Evolutionary conservation across 1,284 basidiomycete species (phyloP).

Genomic region (Xerocomus amazonicus): DNA sequence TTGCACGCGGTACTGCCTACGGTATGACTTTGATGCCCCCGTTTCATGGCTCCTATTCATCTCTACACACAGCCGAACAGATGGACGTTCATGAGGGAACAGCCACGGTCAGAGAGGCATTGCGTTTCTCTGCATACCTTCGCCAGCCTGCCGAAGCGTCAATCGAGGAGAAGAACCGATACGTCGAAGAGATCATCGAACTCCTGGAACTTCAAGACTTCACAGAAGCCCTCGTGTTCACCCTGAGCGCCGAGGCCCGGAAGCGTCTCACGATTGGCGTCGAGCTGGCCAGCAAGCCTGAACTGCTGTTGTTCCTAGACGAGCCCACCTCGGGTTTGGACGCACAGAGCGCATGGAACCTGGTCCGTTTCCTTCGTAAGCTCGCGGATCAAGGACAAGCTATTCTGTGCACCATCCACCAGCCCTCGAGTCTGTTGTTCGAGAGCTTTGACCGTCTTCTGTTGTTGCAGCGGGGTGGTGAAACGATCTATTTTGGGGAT

Average conservation of each 20-base stretch:
- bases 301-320: conserved; percentile 75
- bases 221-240: conserved; percentile 60
- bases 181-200: conserved; percentile 75
- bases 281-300: conserved; percentile 82
- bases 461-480: conserved; percentile 62
- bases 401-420: conserved; percentile 74
- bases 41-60: conserved; percentile 20
- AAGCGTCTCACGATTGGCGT: conserved; percentile 90
- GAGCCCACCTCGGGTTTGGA: conserved; percentile 70
- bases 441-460: conserved; percentile 76
- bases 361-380: conserved; percentile 81
- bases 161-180: conserved; percentile 77
- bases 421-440: conserved; percentile 63
- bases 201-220: conserved; percentile 65
- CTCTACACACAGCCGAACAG: conserved; percentile 61
- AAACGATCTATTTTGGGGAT: conserved; percentile 79
- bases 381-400: conserved; percentile 86
- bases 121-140: conserved; percentile 86
- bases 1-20: conserved; percentile 75
- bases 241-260: conserved; percentile 71
- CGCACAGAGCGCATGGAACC: conserved; percentile 80
- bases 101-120: conserved; percentile 84
- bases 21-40: conserved; percentile 37
- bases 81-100: conserved; percentile 87
- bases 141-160: conserved; percentile 78